A percentile compares a stretch with the other conserved stretches of the same genome.
Evolutionary conservation across 1,284 basidiomycete genomes (phyloP).

Genomic region (Ceratobasidium sp.): DNA sequence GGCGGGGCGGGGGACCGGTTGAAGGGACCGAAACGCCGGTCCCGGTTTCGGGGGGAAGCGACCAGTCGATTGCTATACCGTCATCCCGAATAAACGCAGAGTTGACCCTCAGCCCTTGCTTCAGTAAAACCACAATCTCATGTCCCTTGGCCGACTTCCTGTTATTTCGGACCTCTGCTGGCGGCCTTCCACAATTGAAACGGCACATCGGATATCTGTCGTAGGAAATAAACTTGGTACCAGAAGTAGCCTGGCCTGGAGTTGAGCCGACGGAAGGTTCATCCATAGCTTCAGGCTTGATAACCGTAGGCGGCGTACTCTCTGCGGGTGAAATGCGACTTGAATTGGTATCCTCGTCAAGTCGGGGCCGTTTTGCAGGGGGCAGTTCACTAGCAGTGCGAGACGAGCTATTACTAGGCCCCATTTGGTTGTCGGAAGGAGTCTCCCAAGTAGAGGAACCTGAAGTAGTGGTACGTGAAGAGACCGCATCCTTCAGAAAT

Average conservation of each 20-base stretch:
- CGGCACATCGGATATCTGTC: conserved; percentile 21
- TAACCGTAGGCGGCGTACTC: not conserved
- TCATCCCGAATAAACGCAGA: conserved; percentile 36
- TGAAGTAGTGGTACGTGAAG: no score
- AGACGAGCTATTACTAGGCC: not conserved
- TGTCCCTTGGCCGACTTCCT: not conserved
- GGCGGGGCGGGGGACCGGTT: not conserved
- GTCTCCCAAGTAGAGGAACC: not conserved
- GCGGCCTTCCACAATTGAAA: conserved; percentile 14
- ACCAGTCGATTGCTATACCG: conserved; percentile 42
- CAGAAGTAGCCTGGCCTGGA: not conserved
- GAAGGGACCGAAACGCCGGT: not conserved
- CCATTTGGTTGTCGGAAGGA: not conserved
- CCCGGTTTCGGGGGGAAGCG: not conserved
- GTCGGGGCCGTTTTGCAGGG: conserved; percentile 30
- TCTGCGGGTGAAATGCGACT: not conserved
- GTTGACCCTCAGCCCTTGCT: conserved; percentile 5
- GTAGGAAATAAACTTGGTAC: conserved; percentile 34
- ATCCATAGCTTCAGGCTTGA: not conserved
- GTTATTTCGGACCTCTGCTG: conserved; percentile 7
- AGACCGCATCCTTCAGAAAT: not conserved
- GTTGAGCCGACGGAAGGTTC: not conserved
- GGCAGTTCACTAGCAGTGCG: not conserved
- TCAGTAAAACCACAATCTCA: not conserved
- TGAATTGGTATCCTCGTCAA: not conserved